phyloP scores from a whole-genome alignment of 495 filamentous ascomycete species.

The Wilcoxina mikolae region DNA sequence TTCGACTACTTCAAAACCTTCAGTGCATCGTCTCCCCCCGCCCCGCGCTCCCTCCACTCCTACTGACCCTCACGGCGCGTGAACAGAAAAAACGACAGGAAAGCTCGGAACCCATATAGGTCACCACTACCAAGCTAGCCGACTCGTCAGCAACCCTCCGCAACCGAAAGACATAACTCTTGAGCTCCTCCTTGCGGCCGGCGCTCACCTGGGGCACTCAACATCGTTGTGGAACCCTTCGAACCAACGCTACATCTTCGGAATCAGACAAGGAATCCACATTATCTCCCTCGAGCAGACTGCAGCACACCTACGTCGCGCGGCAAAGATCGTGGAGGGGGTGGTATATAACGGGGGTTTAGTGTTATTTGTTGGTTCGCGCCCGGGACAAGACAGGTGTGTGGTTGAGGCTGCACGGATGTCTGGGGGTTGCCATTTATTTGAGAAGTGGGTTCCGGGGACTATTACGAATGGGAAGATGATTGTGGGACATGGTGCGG shows the following conservation, averaged over 20 bases:
- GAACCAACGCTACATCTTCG: conserved; percentile 90
- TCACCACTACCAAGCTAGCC: conserved; percentile 51
- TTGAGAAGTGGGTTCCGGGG: conserved; percentile 86
- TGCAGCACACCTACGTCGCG: conserved; percentile 73
- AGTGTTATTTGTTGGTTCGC: conserved; percentile 81
- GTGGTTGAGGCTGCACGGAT: conserved; percentile 71
- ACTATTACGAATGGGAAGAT: conserved; percentile 84
- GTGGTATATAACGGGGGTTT: conserved; percentile 69
- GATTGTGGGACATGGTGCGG: conserved; percentile 62
- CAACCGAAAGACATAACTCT: conserved; percentile 66
- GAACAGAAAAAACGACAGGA: conserved; percentile 28
- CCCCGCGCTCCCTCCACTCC: not conserved
- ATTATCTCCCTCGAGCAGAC: conserved; percentile 83
- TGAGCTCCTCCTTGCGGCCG: conserved; percentile 78
- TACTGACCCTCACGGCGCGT: not conserved
- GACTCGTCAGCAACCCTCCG: conserved; percentile 55
- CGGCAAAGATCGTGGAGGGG: conserved; percentile 75
- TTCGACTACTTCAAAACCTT: conserved; percentile 24
- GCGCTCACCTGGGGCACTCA: conserved; percentile 78
- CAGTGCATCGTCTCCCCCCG: not conserved
- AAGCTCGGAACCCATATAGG: conserved; percentile 41
- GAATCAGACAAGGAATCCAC: conserved; percentile 77
- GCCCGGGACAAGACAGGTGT: conserved; percentile 56
- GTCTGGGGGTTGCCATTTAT: conserved; percentile 70
- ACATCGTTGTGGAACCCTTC: conserved; percentile 90